These are phyloP conservation scores for Penicillium decumbens DNA, from an alignment of 2,329 filamentous ascomycete species.

Conservation along the genomic window DNA sequence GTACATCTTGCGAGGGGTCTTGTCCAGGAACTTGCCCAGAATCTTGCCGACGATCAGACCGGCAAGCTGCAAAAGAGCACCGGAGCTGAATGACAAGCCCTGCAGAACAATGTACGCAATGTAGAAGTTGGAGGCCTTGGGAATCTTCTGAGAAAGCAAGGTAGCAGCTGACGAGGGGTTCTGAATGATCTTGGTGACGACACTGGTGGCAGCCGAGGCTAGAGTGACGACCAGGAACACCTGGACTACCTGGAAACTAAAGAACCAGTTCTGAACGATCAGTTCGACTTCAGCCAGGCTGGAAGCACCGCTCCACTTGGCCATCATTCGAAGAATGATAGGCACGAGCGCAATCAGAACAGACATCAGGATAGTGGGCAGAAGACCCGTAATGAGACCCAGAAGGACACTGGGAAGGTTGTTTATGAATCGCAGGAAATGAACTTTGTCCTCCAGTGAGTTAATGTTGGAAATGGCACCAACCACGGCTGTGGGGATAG, in stretches of 20 bases:
- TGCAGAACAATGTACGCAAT: conserved; percentile 93
- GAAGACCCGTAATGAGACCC: conserved; percentile 76
- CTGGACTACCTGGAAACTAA: conserved; percentile 67
- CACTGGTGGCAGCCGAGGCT: conserved; percentile 70
- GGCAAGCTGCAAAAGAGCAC: conserved; percentile 66
- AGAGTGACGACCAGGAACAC: conserved; percentile 86
- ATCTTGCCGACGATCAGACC: conserved; percentile 71
- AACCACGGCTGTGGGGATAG: conserved; percentile 70
- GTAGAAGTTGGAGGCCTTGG: conserved; percentile 87
- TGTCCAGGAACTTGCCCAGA: conserved; percentile 68
- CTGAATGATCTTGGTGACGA: conserved; percentile 58
- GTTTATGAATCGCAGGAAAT: conserved; percentile 69
- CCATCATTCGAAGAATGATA: conserved; percentile 74
- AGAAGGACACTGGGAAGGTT: conserved; percentile 66
- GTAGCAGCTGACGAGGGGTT: conserved; percentile 59
- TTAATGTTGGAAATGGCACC: conserved; percentile 81
- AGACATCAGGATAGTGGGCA: conserved; percentile 73
- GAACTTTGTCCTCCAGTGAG: conserved; percentile 58
- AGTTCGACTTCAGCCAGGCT: conserved; percentile 77
- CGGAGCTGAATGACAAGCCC: conserved; percentile 72
- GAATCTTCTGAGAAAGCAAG: conserved; percentile 69
- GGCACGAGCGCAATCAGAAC: conserved; percentile 84
- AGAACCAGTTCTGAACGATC: conserved; percentile 87
- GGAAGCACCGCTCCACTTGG: conserved; percentile 73
- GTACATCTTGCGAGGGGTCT: conserved; percentile 76